Evolutionary conservation across 805 yeast genomes (phyloP), one percentile per base, ranked within the genome.

Genomic region (Monosporozyma siamensis): DNA sequence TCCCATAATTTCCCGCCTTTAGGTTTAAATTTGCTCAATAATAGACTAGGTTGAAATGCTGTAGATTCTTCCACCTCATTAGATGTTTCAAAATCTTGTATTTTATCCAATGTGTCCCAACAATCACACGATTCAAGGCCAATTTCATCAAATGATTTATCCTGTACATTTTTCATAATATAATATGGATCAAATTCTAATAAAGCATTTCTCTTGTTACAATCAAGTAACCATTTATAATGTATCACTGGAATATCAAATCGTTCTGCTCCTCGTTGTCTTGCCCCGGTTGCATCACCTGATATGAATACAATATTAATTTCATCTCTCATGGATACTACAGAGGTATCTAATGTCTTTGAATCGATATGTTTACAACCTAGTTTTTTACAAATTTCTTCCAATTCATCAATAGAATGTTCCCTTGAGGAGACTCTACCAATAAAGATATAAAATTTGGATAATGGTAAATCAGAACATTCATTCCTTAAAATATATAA

Each of bases 221-320:
- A 67, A 44, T 70, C 69, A 4, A 53, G 26, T 11, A 74, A 40
- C 78, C 78, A 74, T 39, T 62, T 56, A 7, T 69, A 67, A 43
- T 64, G 64, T 3, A 71, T 70, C 2, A 70, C 55, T 2, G 68
- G 66, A 12, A 71, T 61, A 14, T 56, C 54, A 61, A 69, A 64
- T 24, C 54, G 56, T 18, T 53, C 45, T 2, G 78, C 77, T 27
- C 61, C 64, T n/a, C 51, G 49, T 2, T 53, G 58, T 45, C 66
- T 53, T 6, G 50, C 48, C 12, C 65, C 61, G 6, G 46, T 38
- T 7, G 51, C 27, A 11, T 49, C 40, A 45, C 61, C 66, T 6
- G 63, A 48, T 6, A 62, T 51, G 29, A 62, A 61, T 2, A 61
- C 41, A 4, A 53, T 41, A 7, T 42, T 27, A 20, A 11, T 11